A percentile compares a stretch with the other conserved stretches of the same genome.
Conservation (phyloP, 106 monocot genomes). For the Apostasia ramifera region DNA sequence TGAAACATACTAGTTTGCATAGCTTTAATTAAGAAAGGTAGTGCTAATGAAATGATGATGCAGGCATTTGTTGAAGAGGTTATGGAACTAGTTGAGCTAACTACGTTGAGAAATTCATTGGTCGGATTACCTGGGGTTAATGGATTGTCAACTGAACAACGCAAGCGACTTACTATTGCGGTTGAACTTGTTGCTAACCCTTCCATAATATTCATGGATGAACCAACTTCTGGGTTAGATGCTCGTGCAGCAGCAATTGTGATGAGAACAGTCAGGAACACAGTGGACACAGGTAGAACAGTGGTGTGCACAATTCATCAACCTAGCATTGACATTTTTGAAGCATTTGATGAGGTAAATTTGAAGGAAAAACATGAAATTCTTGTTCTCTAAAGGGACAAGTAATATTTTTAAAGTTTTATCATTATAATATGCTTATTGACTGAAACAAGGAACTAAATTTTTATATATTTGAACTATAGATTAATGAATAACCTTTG, state of each 20-base stretch:
- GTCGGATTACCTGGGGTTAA: conserved; percentile 23
- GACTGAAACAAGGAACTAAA: no score
- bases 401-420: neutral
- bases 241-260: conserved; percentile 21
- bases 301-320: conserved; percentile 29
- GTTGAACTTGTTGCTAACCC: conserved; percentile 27
- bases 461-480: conserved; percentile 3
- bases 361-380: neutral
- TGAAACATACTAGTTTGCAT: no score
- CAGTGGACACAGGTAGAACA: conserved; percentile 20
- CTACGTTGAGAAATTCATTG: conserved; percentile 7
- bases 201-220: conserved; percentile 28
- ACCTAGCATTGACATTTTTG: conserved; percentile 27
- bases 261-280: conserved; percentile 26
- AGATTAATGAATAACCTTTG: neutral
- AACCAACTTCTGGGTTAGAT: conserved; percentile 23
- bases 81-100: conserved; percentile 21
- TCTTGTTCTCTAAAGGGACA: neutral
- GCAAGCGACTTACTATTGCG: conserved; percentile 20
- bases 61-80: conserved; percentile 24
- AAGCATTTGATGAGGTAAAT: conserved; percentile 23
- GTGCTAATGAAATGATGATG: neutral
- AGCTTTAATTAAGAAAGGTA: neutral
- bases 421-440: neutral
- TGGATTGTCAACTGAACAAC: conserved; percentile 24